Evolutionary conservation across 768 basidiomycete species (phyloP).

Genomic region (Phallus indusiatus): DNA sequence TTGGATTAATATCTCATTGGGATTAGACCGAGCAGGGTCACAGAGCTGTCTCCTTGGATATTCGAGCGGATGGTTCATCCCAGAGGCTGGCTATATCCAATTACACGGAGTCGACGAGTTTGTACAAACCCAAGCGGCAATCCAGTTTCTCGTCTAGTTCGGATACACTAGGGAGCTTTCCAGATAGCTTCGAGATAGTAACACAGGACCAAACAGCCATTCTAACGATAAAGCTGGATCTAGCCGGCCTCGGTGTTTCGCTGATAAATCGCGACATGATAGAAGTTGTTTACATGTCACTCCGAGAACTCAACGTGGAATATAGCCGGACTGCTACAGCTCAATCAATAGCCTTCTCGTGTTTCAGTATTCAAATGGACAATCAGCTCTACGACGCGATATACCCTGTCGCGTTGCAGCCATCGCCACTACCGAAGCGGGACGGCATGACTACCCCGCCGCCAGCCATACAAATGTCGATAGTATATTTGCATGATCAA

Average conservation of each 20-base stretch:
- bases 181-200: slow-evolving; percentile 79
- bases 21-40: slow-evolving; percentile 37
- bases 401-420: slow-evolving; percentile 91
- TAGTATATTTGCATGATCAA: slow-evolving; percentile 89
- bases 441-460: slow-evolving; percentile 67
- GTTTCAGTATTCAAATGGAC: slow-evolving; percentile 88
- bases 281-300: slow-evolving; percentile 83
- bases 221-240: slow-evolving; percentile 59
- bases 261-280: slow-evolving; percentile 78
- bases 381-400: slow-evolving; percentile 96
- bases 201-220: slow-evolving; percentile 61
- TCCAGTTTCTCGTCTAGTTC: slow-evolving; percentile 42
- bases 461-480: slow-evolving; percentile 81
- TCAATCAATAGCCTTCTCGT: slow-evolving; percentile 71
- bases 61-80: slow-evolving; percentile 77
- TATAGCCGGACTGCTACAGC: slow-evolving; percentile 73
- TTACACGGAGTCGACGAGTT: slow-evolving; percentile 75
- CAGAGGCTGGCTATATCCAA: slow-evolving; percentile 83
- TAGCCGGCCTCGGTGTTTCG: slow-evolving; percentile 89
- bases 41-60: slow-evolving; percentile 78
- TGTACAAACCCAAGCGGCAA: slow-evolving; percentile 72
- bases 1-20: slow-evolving; percentile 22
- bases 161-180: slow-evolving; percentile 59
- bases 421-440: slow-evolving; percentile 77
- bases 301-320: slow-evolving; percentile 72